Evolutionary conservation across 2,329 filamentous ascomycete species (phyloP), one percentile per base, ranked within the genome.

Genomic region (Aspergillus ruber): DNA sequence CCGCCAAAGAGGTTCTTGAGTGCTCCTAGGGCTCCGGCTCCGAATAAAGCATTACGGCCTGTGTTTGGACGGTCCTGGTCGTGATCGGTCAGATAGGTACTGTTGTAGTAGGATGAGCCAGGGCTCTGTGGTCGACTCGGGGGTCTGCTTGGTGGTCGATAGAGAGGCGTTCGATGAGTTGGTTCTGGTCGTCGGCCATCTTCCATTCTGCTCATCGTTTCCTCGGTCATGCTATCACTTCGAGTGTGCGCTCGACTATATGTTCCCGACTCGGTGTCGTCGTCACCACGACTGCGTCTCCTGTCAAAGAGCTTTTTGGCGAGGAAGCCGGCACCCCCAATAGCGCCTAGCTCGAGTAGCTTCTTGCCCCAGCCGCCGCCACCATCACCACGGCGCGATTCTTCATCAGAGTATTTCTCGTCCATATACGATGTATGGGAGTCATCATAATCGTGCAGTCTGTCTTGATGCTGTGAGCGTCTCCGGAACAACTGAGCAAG

Each of bases 11-110:
- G 80, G 69, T 79, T 84, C 39, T 68, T 68, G 27, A 75, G 45
- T 4, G 71, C 69, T 6, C 80, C 79, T 42, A 90, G 70, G 72
- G 84, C 86, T 7, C 85, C 86, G 29, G 85, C 72, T 2, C 85
- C 85, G 21, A 88, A 67, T 2, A 83, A 74, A 7, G 79, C 82
- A 43, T 84, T 81, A 18, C 75, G 77, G n/a, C 75, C 66, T 1
- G 75, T 74, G 52, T 78, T 76, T 10, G 71, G 66, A 46, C 70
- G 46, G 57, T 59, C 62, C 45, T 71, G 68, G 47, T 75, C 69
- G 6, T 73, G 73, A 10, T 67, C 64, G 1, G 70, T 69, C 32
- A 62, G 57, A 46, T 69, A 73, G 20, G 63, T 68, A 42, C 67
- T 65, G 29, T 66, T 65, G 52, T 73, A 70, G 49, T 66, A 65